Evolutionary conservation across 2,329 filamentous ascomycete genomes (phyloP).

Genomic region (Volutella citrinella): DNA sequence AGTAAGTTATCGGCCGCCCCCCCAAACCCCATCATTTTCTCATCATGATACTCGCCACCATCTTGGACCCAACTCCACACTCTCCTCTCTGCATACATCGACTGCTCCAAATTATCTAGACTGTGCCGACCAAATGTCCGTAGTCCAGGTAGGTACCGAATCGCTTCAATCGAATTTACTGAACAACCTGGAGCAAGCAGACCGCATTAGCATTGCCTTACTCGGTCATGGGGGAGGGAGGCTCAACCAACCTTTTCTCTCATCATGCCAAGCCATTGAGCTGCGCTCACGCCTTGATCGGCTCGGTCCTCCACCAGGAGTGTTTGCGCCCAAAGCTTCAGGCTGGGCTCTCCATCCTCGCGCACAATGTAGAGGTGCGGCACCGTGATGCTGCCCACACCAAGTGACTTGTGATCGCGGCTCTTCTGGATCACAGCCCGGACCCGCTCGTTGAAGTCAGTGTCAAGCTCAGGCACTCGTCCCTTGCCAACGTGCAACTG

Average conservation of each 20-base stretch:
- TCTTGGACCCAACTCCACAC: no score
- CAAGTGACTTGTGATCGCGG: conserved; percentile 78
- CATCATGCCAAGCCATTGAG: conserved; percentile 88
- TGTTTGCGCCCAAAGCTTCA: conserved; percentile 96
- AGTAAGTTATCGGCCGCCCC: no score
- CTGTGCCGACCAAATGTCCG: conserved; percentile 13
- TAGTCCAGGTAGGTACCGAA: conserved; percentile 15
- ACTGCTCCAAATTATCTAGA: conserved; percentile 22
- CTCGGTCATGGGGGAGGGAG: conserved; percentile 1
- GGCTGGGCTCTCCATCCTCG: conserved; percentile 91
- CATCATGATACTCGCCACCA: no score
- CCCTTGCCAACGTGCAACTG: conserved; percentile 91
- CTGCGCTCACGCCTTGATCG: conserved; percentile 88
- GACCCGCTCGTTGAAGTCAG: conserved; percentile 94
- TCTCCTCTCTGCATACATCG: conserved; percentile 16
- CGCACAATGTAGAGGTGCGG: conserved; percentile 91
- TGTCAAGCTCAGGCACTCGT: conserved; percentile 80
- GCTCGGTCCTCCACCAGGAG: conserved; percentile 91
- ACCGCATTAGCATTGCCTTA: not conserved
- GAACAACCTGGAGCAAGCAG: conserved; percentile 31
- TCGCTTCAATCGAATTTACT: conserved; percentile 24
- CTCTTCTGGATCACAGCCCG: conserved; percentile 90
- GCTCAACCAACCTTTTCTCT: conserved; percentile 77
- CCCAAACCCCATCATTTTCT: no score
- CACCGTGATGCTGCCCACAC: conserved; percentile 88